Percentiles rank a stretch among this genome's conserved stretches.
These are phyloP conservation scores for Aspergillus luchuensis DNA, from an alignment of 2,329 filamentous ascomycete species.

Conservation along the genomic window DNA sequence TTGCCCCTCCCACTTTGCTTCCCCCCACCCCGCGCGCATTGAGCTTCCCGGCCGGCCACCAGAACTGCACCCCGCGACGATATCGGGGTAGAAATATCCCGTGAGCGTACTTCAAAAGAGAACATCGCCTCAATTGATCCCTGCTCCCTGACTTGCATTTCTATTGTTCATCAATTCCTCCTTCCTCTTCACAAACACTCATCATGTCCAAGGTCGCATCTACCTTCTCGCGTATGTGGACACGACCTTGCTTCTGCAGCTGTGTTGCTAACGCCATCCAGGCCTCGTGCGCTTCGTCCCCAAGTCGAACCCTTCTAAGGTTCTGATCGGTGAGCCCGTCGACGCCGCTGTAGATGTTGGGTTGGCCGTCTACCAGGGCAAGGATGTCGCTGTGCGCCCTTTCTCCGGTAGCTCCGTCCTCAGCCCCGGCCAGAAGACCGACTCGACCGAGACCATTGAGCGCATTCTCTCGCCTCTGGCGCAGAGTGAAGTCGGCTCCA, in stretches of 20 bases:
- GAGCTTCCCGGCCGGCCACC: slow-evolving; percentile 1
- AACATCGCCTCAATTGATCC: background rate
- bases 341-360: slow-evolving; percentile 60
- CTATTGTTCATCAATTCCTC: background rate
- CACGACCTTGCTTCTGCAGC: background rate
- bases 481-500: slow-evolving; percentile 55
- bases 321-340: slow-evolving; percentile 60
- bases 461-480: slow-evolving; percentile 56
- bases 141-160: background rate
- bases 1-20: background rate
- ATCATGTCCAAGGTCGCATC: slow-evolving; percentile 41
- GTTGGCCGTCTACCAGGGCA: slow-evolving; percentile 56
- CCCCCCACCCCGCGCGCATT: background rate
- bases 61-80: slow-evolving; percentile 2
- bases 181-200: background rate
- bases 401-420: slow-evolving; percentile 63
- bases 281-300: slow-evolving; percentile 63
- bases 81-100: slow-evolving; percentile 31
- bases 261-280: slow-evolving; percentile 29
- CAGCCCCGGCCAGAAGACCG: slow-evolving; percentile 55
- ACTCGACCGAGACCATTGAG: slow-evolving; percentile 35
- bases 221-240: slow-evolving; percentile 38
- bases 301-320: slow-evolving; percentile 51
- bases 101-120: slow-evolving; percentile 3
- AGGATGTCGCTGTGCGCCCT: slow-evolving; percentile 58